phyloP scores from a whole-genome alignment of 2,329 filamentous ascomycete species.

The Pseudocercospora musae region DNA sequence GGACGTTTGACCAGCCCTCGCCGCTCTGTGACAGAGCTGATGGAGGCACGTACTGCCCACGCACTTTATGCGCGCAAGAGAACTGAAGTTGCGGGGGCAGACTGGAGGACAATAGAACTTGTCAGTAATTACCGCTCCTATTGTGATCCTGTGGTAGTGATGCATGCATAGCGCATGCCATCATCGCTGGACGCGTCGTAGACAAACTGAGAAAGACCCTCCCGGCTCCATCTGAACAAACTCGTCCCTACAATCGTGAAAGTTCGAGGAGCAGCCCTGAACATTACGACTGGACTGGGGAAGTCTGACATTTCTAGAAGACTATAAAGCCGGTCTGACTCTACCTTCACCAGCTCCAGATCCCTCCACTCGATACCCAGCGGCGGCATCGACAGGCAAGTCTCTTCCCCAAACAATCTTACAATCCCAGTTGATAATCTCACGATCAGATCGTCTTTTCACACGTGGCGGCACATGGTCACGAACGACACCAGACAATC shows the following conservation, averaged over 20 bases:
- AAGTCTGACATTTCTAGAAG: not conserved
- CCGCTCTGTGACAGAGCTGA: not conserved
- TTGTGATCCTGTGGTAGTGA: too few relatives aligned
- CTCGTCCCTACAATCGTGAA: not conserved
- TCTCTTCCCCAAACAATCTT: constrained; percentile 3
- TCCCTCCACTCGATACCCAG: constrained; percentile 6
- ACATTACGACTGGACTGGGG: not conserved
- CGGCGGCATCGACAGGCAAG: constrained; percentile 1
- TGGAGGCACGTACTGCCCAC: too few relatives aligned
- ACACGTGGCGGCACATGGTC: not conserved
- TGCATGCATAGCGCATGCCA: too few relatives aligned
- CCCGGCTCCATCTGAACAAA: not conserved
- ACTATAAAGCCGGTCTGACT: not conserved
- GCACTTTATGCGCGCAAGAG: too few relatives aligned
- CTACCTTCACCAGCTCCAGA: constrained; percentile 2
- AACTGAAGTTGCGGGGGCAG: too few relatives aligned
- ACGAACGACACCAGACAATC: not conserved
- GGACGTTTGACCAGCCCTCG: not conserved
- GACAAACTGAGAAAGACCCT: not conserved
- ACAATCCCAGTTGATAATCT: not conserved
- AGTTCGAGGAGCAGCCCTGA: not conserved
- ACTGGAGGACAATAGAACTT: too few relatives aligned
- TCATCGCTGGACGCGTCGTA: not conserved
- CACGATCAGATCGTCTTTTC: not conserved
- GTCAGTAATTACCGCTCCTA: too few relatives aligned